Base-by-base conservation (phyloP, 2,329 filamentous ascomycete genomes). In the Botrytis pseudocinerea region DNA sequence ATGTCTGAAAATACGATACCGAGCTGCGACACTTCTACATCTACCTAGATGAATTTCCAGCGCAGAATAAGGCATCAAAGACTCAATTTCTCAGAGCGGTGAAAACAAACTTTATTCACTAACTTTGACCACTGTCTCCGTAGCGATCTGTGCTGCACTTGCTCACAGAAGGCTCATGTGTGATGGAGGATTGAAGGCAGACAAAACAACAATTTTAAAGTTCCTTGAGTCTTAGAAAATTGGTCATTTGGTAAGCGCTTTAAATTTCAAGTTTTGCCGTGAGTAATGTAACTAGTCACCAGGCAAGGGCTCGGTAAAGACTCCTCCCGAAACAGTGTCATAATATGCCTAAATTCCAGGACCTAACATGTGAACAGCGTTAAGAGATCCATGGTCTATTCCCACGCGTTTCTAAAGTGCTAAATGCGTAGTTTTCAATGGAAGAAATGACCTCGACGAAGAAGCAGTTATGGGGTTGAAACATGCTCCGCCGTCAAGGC, bases 81-180 rank as follows among this genome's bases (percentile, higher is more conserved):
- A 40, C 35, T 14, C 48, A 42, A 54, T 16, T 25, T 5, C 28
- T 14, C 5, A 25, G n/a, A 68, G 65, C 48, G 48, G 48, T 57
- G 65, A 68, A 57, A 57, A 42, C 46, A n/a, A 51, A 54, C 25
- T 28, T 20, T 9, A 10, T 22, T 69, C 12, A 57, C 51, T 57
- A 57, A 22, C 35, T 40, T 57, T 22, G 18, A 42, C 57, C 22
- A 68, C 16, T 57, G 48, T 57, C 40, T 57, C 10, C 18, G 5
- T 57, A 32, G 48, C 38, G 65, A 57, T 69, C 65, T 57, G 51
- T 69, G 48, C 48, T 42, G 65, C 65, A 69, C 65, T 69, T 42
- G 48, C 51, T 57, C 48, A 57, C 48, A 68, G 38, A 57, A 57
- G 48, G 40, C 16, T 57, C 38, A 42, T 25, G 42, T 69, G 25